Evolutionary conservation across 129 eudicot genomes (phyloP).

Genomic region (Heracleum sosnowskyi): DNA sequence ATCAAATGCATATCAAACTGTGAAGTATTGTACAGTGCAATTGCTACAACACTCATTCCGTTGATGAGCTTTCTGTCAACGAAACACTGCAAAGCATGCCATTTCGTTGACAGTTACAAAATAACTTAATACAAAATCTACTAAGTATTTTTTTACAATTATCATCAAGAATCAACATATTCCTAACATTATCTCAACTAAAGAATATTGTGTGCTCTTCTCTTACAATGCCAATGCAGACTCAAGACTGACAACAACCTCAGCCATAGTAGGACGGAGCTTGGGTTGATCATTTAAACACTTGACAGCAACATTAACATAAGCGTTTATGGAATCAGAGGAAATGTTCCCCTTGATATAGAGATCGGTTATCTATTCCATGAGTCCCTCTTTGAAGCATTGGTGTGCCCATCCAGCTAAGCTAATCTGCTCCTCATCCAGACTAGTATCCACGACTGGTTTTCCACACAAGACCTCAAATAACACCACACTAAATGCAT

Average conservation of each 20-base stretch:
- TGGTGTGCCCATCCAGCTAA: constrained; percentile 32
- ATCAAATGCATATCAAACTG: no score
- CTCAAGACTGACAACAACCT: constrained; percentile 48
- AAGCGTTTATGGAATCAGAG: constrained; percentile 26
- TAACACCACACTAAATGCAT: constrained; percentile 29
- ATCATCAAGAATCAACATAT: no score
- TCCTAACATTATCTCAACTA: neutral
- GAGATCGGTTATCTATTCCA: constrained; percentile 28
- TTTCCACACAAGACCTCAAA: constrained; percentile 48
- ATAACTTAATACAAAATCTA: no score
- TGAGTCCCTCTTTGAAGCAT: constrained; percentile 25
- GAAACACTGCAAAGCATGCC: no score
- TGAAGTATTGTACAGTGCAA: no score
- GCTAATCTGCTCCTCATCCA: constrained; percentile 29
- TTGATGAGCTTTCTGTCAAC: no score
- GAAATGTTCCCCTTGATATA: constrained; percentile 21
- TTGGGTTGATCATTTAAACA: constrained; percentile 38
- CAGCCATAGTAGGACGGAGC: constrained; percentile 46
- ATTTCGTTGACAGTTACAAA: no score
- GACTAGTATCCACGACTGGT: constrained; percentile 40
- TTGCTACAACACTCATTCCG: no score
- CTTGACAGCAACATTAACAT: constrained; percentile 22
- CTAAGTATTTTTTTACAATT: no score
- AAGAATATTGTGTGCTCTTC: constrained; percentile 7
- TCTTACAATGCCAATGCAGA: constrained; percentile 30